phyloP scores from a whole-genome alignment of 345 rosid genomes.

The Rhizophora mangle region DNA sequence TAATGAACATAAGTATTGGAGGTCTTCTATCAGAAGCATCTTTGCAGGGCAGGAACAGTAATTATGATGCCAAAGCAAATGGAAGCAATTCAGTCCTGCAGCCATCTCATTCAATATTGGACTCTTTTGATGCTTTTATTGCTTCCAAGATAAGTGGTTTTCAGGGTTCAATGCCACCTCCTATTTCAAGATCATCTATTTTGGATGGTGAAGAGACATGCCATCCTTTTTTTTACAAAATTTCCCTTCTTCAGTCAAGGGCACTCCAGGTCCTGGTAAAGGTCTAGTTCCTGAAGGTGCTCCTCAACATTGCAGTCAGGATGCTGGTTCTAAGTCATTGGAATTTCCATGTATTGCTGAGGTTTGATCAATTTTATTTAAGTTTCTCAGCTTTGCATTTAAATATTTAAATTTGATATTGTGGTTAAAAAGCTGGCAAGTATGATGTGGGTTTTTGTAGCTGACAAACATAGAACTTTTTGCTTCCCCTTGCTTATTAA shows the following conservation, averaged over 20 bases:
- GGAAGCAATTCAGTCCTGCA: slow-evolving; percentile 31
- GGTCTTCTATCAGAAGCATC: slow-evolving; percentile 84
- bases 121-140: slow-evolving; percentile 74
- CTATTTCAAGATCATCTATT: slow-evolving; percentile 52
- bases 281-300: slow-evolving; percentile 22
- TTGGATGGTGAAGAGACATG: slow-evolving; percentile 95
- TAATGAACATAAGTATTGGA: slow-evolving; percentile 73
- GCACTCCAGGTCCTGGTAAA: slow-evolving; percentile 6
- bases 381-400: not conserved
- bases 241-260: slow-evolving; percentile 35
- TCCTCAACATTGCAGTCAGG: slow-evolving; percentile 25
- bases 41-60: slow-evolving; percentile 40
- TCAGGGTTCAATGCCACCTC: slow-evolving; percentile 32
- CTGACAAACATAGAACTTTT: not conserved
- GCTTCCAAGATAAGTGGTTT: slow-evolving; percentile 37
- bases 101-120: slow-evolving; percentile 55
- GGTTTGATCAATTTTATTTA: slow-evolving; percentile 35
- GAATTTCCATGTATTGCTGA: slow-evolving; percentile 26
- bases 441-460: not conserved
- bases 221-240: slow-evolving; percentile 67
- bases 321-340: slow-evolving; percentile 25
- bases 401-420: not conserved
- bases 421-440: not conserved
- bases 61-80: slow-evolving; percentile 33
- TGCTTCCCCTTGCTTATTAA: not conserved